phyloP scores from a whole-genome alignment of 139 green algal genomes.

The Parachlorella kessleri region DNA sequence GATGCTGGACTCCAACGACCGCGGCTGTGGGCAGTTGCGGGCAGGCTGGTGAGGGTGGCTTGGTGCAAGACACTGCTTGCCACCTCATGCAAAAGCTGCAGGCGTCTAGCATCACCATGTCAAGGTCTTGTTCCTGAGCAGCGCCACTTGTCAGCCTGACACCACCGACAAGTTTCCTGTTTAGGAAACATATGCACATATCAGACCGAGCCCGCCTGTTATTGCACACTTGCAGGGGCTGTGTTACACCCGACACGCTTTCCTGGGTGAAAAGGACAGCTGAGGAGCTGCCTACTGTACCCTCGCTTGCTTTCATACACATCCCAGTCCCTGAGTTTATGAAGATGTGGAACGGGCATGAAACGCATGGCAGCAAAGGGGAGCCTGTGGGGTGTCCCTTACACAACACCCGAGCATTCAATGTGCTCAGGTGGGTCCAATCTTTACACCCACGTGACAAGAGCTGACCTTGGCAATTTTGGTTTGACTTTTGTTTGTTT shows the following conservation, averaged over 20 bases:
- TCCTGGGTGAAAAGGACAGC: slow-evolving; percentile 10
- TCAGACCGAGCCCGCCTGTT: too few relatives aligned
- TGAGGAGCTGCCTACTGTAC: slow-evolving; percentile 6
- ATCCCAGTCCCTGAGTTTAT: slow-evolving; percentile 35
- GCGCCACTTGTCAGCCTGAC: too few relatives aligned
- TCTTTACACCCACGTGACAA: too few relatives aligned
- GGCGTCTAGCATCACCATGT: too few relatives aligned
- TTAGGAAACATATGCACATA: too few relatives aligned
- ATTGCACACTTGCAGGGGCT: slow-evolving; percentile 39
- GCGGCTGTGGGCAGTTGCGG: slow-evolving; percentile 6
- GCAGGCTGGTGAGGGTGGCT: slow-evolving; percentile 23
- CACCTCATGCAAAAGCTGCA: too few relatives aligned
- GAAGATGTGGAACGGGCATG: slow-evolving; percentile 15
- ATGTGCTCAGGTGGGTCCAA: slow-evolving; percentile 9
- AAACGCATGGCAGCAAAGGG: slow-evolving; percentile 20
- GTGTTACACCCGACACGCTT: slow-evolving; percentile 11
- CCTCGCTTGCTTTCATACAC: slow-evolving; percentile 33
- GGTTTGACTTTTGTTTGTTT: neutral
- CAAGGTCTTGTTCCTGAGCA: too few relatives aligned
- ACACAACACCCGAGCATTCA: slow-evolving; percentile 15
- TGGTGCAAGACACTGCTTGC: too few relatives aligned
- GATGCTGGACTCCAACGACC: slow-evolving; percentile 31
- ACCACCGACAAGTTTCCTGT: too few relatives aligned
- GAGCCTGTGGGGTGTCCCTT: slow-evolving; percentile 28
- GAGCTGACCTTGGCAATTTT: too few relatives aligned